Conservation (phyloP, 139 green algal species). For the Closterium sp. region DNA sequence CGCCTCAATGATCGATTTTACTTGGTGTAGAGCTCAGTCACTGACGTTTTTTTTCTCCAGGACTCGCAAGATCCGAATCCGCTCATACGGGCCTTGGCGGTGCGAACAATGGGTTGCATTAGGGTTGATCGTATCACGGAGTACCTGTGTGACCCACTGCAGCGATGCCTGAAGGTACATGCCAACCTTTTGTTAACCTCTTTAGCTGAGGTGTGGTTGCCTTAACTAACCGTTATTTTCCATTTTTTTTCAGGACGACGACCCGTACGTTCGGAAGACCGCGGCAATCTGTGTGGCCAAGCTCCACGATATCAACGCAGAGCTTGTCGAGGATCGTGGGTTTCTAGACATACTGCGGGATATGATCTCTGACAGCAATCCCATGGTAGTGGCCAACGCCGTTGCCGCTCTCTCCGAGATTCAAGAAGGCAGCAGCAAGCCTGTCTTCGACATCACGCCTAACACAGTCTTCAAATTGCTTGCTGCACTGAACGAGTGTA, state of each 20-base stretch:
- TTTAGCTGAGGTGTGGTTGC: not conserved
- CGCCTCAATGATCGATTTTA: not conserved
- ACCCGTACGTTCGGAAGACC: slow-evolving; percentile 99
- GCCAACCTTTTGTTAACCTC: not conserved
- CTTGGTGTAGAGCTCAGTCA: not conserved
- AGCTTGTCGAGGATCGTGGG: slow-evolving; percentile 93
- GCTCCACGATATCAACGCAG: slow-evolving; percentile 93
- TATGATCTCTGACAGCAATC: slow-evolving; percentile 92
- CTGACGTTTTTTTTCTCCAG: slow-evolving; percentile 55
- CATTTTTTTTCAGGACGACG: slow-evolving; percentile 76
- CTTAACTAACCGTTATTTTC: not conserved
- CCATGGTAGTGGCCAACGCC: slow-evolving; percentile 99
- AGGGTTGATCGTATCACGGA: slow-evolving; percentile 98
- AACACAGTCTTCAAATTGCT: slow-evolving; percentile 91
- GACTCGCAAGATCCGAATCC: slow-evolving; percentile 97
- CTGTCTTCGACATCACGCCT: slow-evolving; percentile 73
- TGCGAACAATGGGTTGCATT: slow-evolving; percentile 99
- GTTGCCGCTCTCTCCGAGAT: slow-evolving; percentile 94
- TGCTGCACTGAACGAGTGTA: slow-evolving; percentile 97
- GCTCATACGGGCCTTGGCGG: slow-evolving; percentile 92
- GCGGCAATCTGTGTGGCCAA: slow-evolving; percentile 97
- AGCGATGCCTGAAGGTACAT: slow-evolving; percentile 79
- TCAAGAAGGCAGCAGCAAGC: slow-evolving; percentile 56
- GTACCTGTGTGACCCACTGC: slow-evolving; percentile 97
- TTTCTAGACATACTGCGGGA: slow-evolving; percentile 94